Evolutionary conservation across 805 yeast genomes (phyloP).

Genomic region (Saitoella complicata): DNA sequence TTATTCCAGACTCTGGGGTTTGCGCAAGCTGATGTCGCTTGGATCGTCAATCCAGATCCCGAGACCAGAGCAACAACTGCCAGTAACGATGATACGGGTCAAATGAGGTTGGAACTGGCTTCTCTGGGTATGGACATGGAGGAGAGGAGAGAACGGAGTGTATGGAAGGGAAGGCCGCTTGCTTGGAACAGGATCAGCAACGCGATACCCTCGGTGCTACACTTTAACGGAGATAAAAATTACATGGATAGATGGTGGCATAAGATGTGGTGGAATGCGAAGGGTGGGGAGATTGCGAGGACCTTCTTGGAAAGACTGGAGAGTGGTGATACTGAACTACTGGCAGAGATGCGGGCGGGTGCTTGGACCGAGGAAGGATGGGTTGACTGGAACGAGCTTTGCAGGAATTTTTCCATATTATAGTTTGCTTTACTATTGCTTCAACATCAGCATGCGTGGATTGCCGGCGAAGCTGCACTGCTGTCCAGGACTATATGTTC

Average conservation of each 20-base stretch:
- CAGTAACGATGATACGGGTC: slow-evolving; percentile 4
- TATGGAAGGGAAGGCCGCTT: background rate
- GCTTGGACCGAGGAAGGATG: no score
- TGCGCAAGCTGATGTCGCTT: slow-evolving; percentile 10
- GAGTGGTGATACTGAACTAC: no score
- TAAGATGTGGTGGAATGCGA: slow-evolving; percentile 11
- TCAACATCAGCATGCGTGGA: no score
- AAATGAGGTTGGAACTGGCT: background rate
- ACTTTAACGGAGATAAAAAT: slow-evolving; percentile 13
- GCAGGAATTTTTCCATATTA: no score
- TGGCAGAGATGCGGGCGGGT: no score
- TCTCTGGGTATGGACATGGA: slow-evolving; percentile 7
- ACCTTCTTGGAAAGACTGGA: no score
- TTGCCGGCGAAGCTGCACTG: no score
- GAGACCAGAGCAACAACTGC: no score
- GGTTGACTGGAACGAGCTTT: no score
- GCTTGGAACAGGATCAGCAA: slow-evolving; percentile 12
- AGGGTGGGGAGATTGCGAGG: background rate
- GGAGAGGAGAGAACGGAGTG: slow-evolving; percentile 1
- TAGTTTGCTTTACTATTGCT: no score
- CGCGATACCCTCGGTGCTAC: slow-evolving; percentile 8
- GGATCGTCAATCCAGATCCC: background rate
- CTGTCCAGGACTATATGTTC: no score
- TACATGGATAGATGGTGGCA: slow-evolving; percentile 14
- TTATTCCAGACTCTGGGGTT: slow-evolving; percentile 13